Conservation (phyloP, 139 green algal species). For the Chlamydomonas asymmetrica region DNA sequence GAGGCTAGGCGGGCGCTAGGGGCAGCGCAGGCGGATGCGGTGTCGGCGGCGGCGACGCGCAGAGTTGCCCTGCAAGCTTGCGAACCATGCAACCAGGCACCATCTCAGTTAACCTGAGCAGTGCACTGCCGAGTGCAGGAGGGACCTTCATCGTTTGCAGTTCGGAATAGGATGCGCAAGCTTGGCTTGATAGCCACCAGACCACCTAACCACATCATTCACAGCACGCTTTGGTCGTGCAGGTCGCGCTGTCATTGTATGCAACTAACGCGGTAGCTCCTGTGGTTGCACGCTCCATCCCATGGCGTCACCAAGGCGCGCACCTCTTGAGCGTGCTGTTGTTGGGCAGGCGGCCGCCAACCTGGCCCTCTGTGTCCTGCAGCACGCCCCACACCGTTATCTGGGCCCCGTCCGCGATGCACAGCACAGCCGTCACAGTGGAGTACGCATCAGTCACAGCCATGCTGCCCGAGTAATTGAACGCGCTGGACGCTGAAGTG, state of each 20-base stretch:
- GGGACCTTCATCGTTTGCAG: too few relatives aligned
- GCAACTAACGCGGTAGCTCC: too few relatives aligned
- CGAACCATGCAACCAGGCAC: too few relatives aligned
- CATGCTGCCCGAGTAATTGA: conserved; percentile 44
- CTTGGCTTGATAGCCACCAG: too few relatives aligned
- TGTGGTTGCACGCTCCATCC: too few relatives aligned
- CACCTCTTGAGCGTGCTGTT: conserved; percentile 41
- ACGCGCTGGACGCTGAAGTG: neutral
- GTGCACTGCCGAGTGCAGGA: too few relatives aligned
- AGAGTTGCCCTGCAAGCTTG: neutral
- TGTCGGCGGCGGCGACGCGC: neutral
- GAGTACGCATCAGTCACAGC: neutral
- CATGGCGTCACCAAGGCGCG: neutral
- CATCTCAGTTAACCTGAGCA: too few relatives aligned
- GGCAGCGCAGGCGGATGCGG: neutral
- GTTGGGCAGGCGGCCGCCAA: conserved; percentile 30
- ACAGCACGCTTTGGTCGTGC: too few relatives aligned
- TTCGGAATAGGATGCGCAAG: too few relatives aligned
- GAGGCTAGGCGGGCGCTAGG: neutral
- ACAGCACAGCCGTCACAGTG: conserved; percentile 1
- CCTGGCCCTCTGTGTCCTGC: conserved; percentile 41
- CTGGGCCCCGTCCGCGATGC: conserved; percentile 33
- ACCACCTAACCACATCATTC: too few relatives aligned
- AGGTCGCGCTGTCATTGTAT: too few relatives aligned
- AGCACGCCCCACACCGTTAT: conserved; percentile 42